A percentile compares a stretch with the other conserved stretches of the same genome.
These are phyloP conservation scores for Dryas drummondii DNA, from an alignment of 306 rosid genomes.

Conservation along the genomic window DNA sequence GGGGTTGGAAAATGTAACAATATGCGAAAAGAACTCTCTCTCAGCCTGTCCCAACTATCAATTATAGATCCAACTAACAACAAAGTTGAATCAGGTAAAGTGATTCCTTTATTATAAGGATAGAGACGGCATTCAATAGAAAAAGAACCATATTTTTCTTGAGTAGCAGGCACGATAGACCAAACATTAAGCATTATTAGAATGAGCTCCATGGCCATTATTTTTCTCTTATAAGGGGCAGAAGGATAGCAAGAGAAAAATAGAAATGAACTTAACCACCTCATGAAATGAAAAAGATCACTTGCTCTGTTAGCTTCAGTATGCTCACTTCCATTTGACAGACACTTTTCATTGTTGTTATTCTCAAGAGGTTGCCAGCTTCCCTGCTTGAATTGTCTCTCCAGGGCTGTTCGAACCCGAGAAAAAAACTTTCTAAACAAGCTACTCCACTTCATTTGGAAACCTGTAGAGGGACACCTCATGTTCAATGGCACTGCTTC, in stretches of 20 bases:
- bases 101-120: constrained; percentile 77
- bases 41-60: constrained; percentile 98
- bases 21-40: constrained; percentile 82
- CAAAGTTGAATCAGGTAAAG: constrained; percentile 70
- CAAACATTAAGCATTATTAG: constrained; percentile 79
- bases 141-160: constrained; percentile 38
- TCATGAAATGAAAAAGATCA: constrained; percentile 82
- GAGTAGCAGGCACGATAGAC: constrained; percentile 57
- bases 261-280: constrained; percentile 92
- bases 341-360: constrained; percentile 28
- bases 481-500: constrained; percentile 91
- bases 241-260: constrained; percentile 97
- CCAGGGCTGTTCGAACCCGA: constrained; percentile 90
- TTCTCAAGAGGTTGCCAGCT: constrained; percentile 63
- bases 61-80: constrained; percentile 85
- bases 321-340: constrained; percentile 40
- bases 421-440: constrained; percentile 86
- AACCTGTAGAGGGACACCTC: constrained; percentile 93
- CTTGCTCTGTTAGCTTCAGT: constrained; percentile 56
- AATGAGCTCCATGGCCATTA: constrained; percentile 91
- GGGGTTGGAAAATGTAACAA: constrained; percentile 90
- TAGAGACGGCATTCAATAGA: constrained; percentile 43
- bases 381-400: constrained; percentile 88
- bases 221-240: constrained; percentile 96
- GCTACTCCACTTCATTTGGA: constrained; percentile 99